Evolutionary conservation across 139 green algal genomes (phyloP).

Genomic region (Closterium sp.): DNA sequence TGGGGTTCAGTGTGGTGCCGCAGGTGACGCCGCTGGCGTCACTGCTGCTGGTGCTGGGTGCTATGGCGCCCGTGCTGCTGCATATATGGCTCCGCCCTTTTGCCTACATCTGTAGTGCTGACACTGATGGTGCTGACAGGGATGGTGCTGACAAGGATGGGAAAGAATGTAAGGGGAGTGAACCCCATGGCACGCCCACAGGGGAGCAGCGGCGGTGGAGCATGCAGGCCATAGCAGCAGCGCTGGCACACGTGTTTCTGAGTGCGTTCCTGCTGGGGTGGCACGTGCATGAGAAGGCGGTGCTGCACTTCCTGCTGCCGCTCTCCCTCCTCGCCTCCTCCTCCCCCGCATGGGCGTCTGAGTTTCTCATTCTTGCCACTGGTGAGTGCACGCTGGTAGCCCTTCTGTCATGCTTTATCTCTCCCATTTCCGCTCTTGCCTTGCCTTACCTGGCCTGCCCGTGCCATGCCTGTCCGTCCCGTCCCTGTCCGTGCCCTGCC

Average conservation of each 20-base stretch:
- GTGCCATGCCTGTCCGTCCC: not conserved
- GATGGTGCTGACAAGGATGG: not conserved
- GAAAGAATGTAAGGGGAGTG: not conserved
- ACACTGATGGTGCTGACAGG: not conserved
- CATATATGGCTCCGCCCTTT: not conserved
- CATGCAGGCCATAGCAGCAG: not conserved
- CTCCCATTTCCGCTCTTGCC: not conserved
- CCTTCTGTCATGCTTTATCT: not conserved
- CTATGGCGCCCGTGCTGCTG: constrained; percentile 50
- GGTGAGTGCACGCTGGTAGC: constrained; percentile 9
- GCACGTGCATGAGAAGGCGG: constrained; percentile 97
- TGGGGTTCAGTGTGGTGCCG: constrained; percentile 67
- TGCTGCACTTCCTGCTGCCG: constrained; percentile 71
- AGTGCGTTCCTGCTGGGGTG: constrained; percentile 86
- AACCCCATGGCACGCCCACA: not conserved
- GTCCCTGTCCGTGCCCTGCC: no score
- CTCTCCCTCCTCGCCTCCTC: constrained; percentile 54
- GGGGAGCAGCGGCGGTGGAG: not conserved
- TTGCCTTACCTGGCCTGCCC: no score
- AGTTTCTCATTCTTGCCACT: constrained; percentile 38
- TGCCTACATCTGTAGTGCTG: not conserved
- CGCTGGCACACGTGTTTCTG: constrained; percentile 55
- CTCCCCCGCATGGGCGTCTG: not conserved
- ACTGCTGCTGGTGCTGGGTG: constrained; percentile 57
- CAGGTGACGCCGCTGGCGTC: constrained; percentile 57